These are phyloP conservation scores for Alternaria triticina DNA, from an alignment of 2,329 filamentous ascomycete species.

Conservation along the genomic window DNA sequence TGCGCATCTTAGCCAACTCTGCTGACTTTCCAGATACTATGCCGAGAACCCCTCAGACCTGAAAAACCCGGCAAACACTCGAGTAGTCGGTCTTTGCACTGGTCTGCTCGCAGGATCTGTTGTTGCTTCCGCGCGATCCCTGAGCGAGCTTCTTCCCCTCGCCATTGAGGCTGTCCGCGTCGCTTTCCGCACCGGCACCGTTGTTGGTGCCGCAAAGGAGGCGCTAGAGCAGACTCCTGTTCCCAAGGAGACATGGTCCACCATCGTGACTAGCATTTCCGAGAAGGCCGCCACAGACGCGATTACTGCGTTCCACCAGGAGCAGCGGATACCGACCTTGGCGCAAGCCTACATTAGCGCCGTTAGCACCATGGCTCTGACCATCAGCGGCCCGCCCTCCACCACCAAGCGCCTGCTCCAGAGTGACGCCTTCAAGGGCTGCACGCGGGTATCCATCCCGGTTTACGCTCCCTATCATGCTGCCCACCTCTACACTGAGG, in stretches of 20 bases:
- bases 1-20: background rate
- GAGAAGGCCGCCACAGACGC: constrained; percentile 59
- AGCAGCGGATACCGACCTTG: constrained; percentile 58
- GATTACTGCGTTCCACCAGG: constrained; percentile 64
- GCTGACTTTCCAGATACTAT: constrained; percentile 52
- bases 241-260: constrained; percentile 70
- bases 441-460: constrained; percentile 60
- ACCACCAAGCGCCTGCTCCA: constrained; percentile 60
- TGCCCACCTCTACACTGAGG: constrained; percentile 59
- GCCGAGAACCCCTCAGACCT: constrained; percentile 61
- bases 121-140: constrained; percentile 67
- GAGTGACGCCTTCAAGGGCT: constrained; percentile 56
- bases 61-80: constrained; percentile 56
- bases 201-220: constrained; percentile 51
- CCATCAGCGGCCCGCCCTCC: constrained; percentile 64
- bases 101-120: constrained; percentile 73
- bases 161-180: constrained; percentile 69
- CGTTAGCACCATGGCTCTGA: constrained; percentile 64
- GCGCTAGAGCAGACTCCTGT: constrained; percentile 60
- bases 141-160: constrained; percentile 67
- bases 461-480: constrained; percentile 67
- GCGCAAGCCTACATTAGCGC: constrained; percentile 64
- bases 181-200: constrained; percentile 67
- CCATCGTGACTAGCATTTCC: constrained; percentile 65
- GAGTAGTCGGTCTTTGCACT: constrained; percentile 70